phyloP scores from a whole-genome alignment of 148 eudicot species.

The Agrostemma githago region DNA sequence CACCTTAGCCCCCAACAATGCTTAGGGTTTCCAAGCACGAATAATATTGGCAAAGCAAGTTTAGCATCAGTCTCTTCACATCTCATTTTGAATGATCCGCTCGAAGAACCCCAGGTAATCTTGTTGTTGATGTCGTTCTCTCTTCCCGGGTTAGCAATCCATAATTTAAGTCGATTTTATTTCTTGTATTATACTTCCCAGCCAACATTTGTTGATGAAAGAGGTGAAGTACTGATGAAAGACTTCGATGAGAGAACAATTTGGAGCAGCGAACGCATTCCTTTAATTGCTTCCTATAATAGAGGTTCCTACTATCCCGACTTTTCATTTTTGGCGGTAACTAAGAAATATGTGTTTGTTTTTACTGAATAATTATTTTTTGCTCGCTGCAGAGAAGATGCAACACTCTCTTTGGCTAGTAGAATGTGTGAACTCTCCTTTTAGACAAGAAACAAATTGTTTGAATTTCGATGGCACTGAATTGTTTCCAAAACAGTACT shows the following conservation, averaged over 20 bases:
- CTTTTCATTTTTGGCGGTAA: neutral
- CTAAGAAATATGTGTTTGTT: neutral
- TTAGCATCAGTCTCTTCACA: slow-evolving; percentile 64
- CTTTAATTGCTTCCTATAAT: slow-evolving; percentile 80
- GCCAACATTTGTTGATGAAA: slow-evolving; percentile 71
- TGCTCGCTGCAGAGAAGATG: slow-evolving; percentile 54
- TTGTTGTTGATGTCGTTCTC: neutral
- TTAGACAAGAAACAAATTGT: slow-evolving; percentile 29
- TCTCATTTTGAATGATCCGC: slow-evolving; percentile 72
- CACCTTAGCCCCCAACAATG: slow-evolving; percentile 56
- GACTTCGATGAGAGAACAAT: slow-evolving; percentile 92
- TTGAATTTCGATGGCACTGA: slow-evolving; percentile 40
- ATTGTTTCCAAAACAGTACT: slow-evolving; percentile 48
- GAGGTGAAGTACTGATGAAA: slow-evolving; percentile 62
- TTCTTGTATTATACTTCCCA: slow-evolving; percentile 21
- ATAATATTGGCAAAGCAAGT: slow-evolving; percentile 35
- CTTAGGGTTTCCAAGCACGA: slow-evolving; percentile 32
- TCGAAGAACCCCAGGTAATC: slow-evolving; percentile 78
- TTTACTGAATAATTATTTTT: slow-evolving; percentile 1
- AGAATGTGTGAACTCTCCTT: slow-evolving; percentile 40
- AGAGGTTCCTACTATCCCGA: slow-evolving; percentile 48
- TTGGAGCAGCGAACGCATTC: slow-evolving; percentile 81
- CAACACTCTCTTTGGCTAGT: slow-evolving; percentile 89
- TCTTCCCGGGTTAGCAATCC: neutral
- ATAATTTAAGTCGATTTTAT: slow-evolving; percentile 7